phyloP scores from a whole-genome alignment of 768 basidiomycete genomes.

The Kwoniella bestiolae region DNA sequence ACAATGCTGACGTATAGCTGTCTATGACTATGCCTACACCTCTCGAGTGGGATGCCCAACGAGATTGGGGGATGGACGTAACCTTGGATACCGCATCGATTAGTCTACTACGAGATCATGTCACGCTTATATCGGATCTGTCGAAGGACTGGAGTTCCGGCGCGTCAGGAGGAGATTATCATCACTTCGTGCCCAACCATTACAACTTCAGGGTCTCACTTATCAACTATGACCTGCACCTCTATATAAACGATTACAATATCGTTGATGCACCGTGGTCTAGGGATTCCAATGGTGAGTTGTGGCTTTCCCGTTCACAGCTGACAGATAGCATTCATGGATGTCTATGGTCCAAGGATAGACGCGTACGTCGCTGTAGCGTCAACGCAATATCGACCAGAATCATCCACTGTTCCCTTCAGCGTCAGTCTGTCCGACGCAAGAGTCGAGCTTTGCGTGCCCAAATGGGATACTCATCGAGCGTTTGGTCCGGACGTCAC shows the following conservation, averaged over 20 bases:
- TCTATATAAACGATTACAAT: conserved; percentile 94
- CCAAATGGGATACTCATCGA: conserved; percentile 82
- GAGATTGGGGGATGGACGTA: conserved; percentile 78
- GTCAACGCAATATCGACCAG: conserved; percentile 73
- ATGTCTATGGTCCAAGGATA: conserved; percentile 66
- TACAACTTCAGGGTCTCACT: conserved; percentile 75
- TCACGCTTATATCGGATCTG: conserved; percentile 92
- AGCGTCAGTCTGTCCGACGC: conserved; percentile 66
- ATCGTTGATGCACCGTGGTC: conserved; percentile 87
- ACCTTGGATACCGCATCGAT: conserved; percentile 73
- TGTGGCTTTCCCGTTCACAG: conserved; percentile 12
- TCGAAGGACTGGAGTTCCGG: conserved; percentile 88
- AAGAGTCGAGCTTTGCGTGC: conserved; percentile 68
- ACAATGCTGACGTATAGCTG: conserved; percentile 16
- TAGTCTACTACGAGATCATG: conserved; percentile 85
- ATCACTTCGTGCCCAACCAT: conserved; percentile 79
- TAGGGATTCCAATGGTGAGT: conserved; percentile 79
- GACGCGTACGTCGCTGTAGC: conserved; percentile 66
- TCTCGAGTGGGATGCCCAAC: conserved; percentile 76
- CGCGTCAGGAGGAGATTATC: conserved; percentile 71
- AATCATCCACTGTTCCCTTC: conserved; percentile 71
- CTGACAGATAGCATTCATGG: conserved; percentile 68
- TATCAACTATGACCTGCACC: conserved; percentile 73
- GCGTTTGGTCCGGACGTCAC: conserved; percentile 69
- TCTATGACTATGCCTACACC: conserved; percentile 69